A percentile compares a stretch with the other conserved stretches of the same genome.
phyloP scores from a whole-genome alignment of 2,329 filamentous ascomycete genomes.

The Cercospora brassicicola region DNA sequence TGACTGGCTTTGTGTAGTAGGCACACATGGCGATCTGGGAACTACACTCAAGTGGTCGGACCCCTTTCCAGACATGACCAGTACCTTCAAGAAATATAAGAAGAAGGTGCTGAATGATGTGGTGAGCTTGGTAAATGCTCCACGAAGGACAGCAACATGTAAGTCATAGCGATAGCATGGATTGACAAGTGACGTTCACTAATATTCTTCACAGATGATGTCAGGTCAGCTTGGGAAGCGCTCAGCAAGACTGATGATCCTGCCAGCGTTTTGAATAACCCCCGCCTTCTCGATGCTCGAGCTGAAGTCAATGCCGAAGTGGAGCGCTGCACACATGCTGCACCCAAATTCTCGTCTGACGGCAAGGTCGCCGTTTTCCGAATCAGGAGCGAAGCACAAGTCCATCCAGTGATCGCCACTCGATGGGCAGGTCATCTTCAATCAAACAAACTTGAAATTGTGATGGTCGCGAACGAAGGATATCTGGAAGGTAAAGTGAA shows the following conservation, averaged over 20 bases:
- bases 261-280: conserved; percentile 52
- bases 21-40: conserved; percentile 67
- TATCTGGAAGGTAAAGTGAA: conserved; percentile 65
- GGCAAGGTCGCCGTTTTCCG: conserved; percentile 63
- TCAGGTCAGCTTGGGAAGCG: conserved; percentile 61
- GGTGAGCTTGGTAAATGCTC: conserved; percentile 65
- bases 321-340: conserved; percentile 60
- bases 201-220: conserved; percentile 46
- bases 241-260: conserved; percentile 55
- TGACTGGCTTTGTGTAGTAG: conserved; percentile 61
- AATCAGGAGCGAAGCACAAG: conserved; percentile 61
- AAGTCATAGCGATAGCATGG: neutral
- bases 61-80: conserved; percentile 65
- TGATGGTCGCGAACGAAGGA: conserved; percentile 67
- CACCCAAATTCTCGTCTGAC: conserved; percentile 64
- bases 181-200: neutral
- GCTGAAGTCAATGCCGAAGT: conserved; percentile 63
- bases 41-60: conserved; percentile 64
- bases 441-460: conserved; percentile 60
- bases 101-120: conserved; percentile 64
- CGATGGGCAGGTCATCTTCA: conserved; percentile 64
- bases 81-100: conserved; percentile 59
- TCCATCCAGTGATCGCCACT: conserved; percentile 67
- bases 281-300: conserved; percentile 55
- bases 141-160: conserved; percentile 60